Percentiles rank a stretch among this genome's conserved stretches.
phyloP scores from a whole-genome alignment of 805 yeast species.

The Saccharomycopsis javanensis region DNA sequence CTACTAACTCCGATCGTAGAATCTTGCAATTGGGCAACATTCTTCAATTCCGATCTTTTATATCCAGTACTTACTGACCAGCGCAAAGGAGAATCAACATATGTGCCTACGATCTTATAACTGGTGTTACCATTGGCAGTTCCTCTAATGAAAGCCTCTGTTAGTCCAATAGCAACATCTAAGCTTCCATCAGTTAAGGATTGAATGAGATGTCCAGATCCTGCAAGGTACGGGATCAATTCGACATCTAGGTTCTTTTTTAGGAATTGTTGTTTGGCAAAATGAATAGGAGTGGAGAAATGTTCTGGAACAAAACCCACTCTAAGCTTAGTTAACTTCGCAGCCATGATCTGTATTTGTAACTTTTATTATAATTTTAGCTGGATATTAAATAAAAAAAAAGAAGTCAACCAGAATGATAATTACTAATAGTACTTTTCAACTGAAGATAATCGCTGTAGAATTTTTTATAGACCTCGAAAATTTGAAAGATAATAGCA shows the following conservation, averaged over 20 bases:
- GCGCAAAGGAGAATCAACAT: conserved; percentile 76
- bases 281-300: conserved; percentile 75
- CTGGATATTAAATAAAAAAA: too few species aligned
- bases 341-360: too few species aligned
- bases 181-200: conserved; percentile 53
- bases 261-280: conserved; percentile 51
- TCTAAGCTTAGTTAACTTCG: conserved; percentile 25
- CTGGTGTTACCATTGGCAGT: conserved; percentile 55
- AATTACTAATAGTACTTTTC: too few species aligned
- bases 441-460: too few species aligned
- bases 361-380: too few species aligned
- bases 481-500: too few species aligned
- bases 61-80: conserved; percentile 86
- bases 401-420: too few species aligned
- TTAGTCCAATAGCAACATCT: conserved; percentile 79
- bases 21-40: conserved; percentile 46
- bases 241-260: conserved; percentile 45
- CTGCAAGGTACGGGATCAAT: conserved; percentile 65
- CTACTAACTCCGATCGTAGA: conserved; percentile 69
- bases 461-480: too few species aligned
- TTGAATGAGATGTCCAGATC: conserved; percentile 80
- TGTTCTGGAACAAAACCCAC: conserved; percentile 91
- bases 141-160: conserved; percentile 86
- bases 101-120: conserved; percentile 68
- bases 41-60: conserved; percentile 44